phyloP scores from a whole-genome alignment of 108 stramenopile genomes.

The Asterionellopsis glacialis region DNA sequence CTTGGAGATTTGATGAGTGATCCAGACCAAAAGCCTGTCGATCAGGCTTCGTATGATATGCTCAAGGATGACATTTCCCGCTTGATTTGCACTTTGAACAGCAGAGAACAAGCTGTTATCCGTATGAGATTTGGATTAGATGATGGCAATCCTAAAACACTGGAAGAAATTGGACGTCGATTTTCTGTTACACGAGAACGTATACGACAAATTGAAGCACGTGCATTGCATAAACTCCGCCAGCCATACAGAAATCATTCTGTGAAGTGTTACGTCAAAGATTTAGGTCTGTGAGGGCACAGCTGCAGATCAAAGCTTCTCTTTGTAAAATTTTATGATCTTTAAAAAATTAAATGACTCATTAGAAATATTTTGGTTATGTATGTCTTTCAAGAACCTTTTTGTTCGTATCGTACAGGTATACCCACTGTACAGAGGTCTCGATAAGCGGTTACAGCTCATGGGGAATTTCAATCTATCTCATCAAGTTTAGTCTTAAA shows the following conservation, averaged over 20 bases:
- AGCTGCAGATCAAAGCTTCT: no score
- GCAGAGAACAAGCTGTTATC: constrained; percentile 89
- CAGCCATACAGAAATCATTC: constrained; percentile 87
- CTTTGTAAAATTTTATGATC: no score
- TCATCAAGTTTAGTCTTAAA: no score
- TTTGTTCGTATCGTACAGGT: no score
- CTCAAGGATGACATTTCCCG: constrained; percentile 77
- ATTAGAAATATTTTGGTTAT: no score
- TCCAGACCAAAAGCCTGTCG: constrained; percentile 77
- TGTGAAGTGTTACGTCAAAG: constrained; percentile 83
- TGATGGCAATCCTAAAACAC: constrained; percentile 84
- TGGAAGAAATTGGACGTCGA: constrained; percentile 87
- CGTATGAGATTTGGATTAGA: constrained; percentile 94
- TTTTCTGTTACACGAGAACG: constrained; percentile 90
- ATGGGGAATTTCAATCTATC: no score
- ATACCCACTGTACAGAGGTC: no score
- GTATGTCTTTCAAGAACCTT: no score
- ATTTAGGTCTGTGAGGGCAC: constrained; percentile 18
- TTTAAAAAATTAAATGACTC: no score
- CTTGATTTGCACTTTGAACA: constrained; percentile 84
- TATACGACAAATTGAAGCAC: constrained; percentile 93
- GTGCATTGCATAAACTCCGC: constrained; percentile 93
- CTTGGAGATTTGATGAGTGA: constrained; percentile 70
- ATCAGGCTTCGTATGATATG: constrained; percentile 74
- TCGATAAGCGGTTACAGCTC: no score